Evolutionary conservation across 371 early-diverging fungal species (phyloP).

Genomic region (Lichtheimia ornata): DNA sequence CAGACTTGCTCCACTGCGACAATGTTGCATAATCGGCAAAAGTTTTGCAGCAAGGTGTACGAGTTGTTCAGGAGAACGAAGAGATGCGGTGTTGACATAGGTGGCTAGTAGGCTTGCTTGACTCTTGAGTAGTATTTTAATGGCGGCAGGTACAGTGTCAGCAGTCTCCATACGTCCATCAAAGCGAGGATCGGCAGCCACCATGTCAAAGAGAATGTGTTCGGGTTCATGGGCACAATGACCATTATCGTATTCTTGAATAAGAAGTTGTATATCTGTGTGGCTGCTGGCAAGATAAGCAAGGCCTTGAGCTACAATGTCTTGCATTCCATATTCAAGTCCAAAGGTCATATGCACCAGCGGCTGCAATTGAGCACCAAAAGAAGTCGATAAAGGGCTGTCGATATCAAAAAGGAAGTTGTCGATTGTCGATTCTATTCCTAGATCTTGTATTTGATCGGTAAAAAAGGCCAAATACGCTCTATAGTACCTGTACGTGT

Average conservation of each 20-base stretch:
- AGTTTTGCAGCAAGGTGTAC: constrained; percentile 18
- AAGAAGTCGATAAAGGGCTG: constrained; percentile 20
- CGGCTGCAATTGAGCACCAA: constrained; percentile 42
- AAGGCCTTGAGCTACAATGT: constrained; percentile 35
- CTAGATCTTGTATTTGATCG: constrained; percentile 19
- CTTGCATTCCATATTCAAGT: constrained; percentile 32
- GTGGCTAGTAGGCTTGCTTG: constrained; percentile 28
- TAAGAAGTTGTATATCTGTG: constrained; percentile 11
- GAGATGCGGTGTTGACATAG: constrained; percentile 15
- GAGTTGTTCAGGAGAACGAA: too few species aligned
- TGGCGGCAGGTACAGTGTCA: constrained; percentile 27
- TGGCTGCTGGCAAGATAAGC: constrained; percentile 36
- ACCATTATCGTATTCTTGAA: neutral
- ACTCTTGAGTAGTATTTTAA: constrained; percentile 35
- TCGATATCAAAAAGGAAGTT: constrained; percentile 21
- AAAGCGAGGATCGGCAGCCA: constrained; percentile 35
- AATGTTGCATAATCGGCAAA: constrained; percentile 2
- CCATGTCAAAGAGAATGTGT: constrained; percentile 29
- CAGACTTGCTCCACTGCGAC: constrained; percentile 33
- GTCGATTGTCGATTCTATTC: constrained; percentile 25
- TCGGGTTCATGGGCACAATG: neutral
- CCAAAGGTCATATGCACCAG: constrained; percentile 43
- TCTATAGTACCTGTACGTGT: constrained; percentile 21
- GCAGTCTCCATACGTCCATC: constrained; percentile 36
- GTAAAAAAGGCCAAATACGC: constrained; percentile 38